Evolutionary conservation across 352 stramenopile species (phyloP), one percentile per base, ranked within the genome.

Genomic region (Phytophthora capsici): DNA sequence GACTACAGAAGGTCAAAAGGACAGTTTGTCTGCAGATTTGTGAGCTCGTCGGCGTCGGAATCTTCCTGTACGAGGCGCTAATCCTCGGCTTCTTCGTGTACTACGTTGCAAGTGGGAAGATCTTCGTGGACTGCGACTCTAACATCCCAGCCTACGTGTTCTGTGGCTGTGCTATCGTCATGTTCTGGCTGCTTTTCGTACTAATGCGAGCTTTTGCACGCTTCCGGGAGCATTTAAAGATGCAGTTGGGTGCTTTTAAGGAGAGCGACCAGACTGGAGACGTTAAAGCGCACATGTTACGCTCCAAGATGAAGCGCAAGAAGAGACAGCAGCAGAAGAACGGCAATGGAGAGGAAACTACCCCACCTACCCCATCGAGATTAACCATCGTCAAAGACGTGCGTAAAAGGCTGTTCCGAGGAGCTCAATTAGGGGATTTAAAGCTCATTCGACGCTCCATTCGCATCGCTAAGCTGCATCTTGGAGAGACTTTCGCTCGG

Each of bases 161-260:
- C 47, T 77, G 69, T 6, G 20, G 48, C 13, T 64, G 75, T 16
- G 77, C 81, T 0, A 17, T 82, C 5, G 36, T 84, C 32, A 81
- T 90, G 17, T 93, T 87, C 45, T 81, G 63, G 58, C 65, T 89
- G 44, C 77, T 89, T 17, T 90, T 88, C 32, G 66, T 87, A 19
- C 72, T 91, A 43, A 82, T 92, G 41, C 73, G 75, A 7, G 84
- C 82, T 36, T 95, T 91, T 65, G 86, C 80, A 14, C 72, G 84
- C 30, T 94, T 93, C 55, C 81, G 88, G 7, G 86, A 95, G 51
- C 87, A 95, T 54, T 62, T 95, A 6, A 94, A 93, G 59, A 92
- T 93, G 86, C 84, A 93, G 51, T 63, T 95, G 2, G 86, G 86
- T 6, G 86, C 86, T 34, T 94, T 92, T 40, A 89, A 87, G 23